A percentile compares a stretch with the other conserved stretches of the same genome.
Conservation (phyloP, 306 rosid species). For the Acacia acuminata region DNA sequence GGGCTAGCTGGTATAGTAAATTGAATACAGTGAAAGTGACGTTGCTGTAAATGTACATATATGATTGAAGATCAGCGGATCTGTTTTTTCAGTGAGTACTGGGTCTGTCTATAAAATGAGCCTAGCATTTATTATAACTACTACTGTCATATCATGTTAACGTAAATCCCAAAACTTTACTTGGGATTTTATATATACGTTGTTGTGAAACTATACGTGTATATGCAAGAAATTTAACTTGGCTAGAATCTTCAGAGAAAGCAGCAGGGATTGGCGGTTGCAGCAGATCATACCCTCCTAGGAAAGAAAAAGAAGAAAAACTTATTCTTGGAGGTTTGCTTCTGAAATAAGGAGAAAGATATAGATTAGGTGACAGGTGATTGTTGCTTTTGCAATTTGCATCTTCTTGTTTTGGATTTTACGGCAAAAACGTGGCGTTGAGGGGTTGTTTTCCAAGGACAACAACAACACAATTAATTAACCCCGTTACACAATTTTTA, state of each 20-base stretch:
- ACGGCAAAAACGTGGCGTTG: conserved; percentile 37
- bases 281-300: conserved; percentile 22
- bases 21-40: not conserved
- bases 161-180: conserved; percentile 7
- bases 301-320: no score
- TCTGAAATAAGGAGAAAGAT: conserved; percentile 36
- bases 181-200: not conserved
- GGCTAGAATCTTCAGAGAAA: not conserved
- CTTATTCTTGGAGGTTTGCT: conserved; percentile 9
- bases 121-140: not conserved
- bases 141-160: conserved; percentile 5
- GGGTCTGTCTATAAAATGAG: not conserved
- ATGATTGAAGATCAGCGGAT: not conserved
- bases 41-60: not conserved
- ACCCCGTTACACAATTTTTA: conserved; percentile 13
- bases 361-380: conserved; percentile 49
- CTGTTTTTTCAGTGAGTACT: not conserved
- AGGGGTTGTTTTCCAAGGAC: not conserved
- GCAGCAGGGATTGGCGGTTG: conserved; percentile 12
- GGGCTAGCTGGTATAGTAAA: not conserved
- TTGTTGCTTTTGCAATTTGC: conserved; percentile 52
- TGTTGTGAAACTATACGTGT: not conserved
- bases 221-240: not conserved
- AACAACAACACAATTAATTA: conserved; percentile 5
- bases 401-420: conserved; percentile 39